phyloP scores from a whole-genome alignment of 1,284 basidiomycete species.

The Omphalotus olearius region DNA sequence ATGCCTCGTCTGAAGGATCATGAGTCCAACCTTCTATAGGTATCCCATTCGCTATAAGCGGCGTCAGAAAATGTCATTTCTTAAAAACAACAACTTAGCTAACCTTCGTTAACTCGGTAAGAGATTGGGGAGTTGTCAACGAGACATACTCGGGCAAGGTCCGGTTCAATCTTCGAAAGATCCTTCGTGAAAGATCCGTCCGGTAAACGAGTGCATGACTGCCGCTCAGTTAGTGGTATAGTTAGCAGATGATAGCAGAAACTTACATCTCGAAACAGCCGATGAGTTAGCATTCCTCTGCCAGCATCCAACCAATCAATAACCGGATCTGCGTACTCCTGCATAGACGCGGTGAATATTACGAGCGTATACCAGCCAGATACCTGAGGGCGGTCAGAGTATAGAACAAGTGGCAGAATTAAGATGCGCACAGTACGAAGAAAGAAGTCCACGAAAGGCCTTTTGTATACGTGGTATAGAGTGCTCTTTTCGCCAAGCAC shows the following conservation, averaged over 20 bases:
- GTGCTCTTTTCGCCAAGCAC: constrained; percentile 86
- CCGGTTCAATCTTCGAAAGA: constrained; percentile 81
- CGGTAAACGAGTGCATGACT: constrained; percentile 89
- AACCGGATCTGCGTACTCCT: constrained; percentile 98
- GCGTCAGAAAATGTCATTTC: constrained; percentile 3
- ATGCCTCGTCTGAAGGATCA: constrained; percentile 94
- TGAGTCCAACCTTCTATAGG: constrained; percentile 99
- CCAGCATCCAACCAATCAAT: constrained; percentile 99
- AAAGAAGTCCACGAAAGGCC: constrained; percentile 96
- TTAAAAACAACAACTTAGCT: constrained; percentile 24
- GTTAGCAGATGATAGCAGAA: background rate
- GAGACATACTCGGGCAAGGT: constrained; percentile 88
- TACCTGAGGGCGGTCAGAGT: constrained; percentile 51
- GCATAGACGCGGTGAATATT: constrained; percentile 98
- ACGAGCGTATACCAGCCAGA: constrained; percentile 98
- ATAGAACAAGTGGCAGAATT: constrained; percentile 11
- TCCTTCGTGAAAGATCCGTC: constrained; percentile 97
- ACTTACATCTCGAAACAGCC: constrained; percentile 89
- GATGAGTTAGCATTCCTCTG: constrained; percentile 81
- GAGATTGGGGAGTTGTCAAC: constrained; percentile 96
- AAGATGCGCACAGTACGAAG: constrained; percentile 74
- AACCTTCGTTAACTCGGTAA: constrained; percentile 91
- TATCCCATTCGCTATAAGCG: constrained; percentile 83
- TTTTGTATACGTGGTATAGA: constrained; percentile 97
- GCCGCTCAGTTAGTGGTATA: constrained; percentile 4